These are phyloP conservation scores for Yarrowia keelungensis DNA, from an alignment of 805 yeast genomes.

Conservation along the genomic window DNA sequence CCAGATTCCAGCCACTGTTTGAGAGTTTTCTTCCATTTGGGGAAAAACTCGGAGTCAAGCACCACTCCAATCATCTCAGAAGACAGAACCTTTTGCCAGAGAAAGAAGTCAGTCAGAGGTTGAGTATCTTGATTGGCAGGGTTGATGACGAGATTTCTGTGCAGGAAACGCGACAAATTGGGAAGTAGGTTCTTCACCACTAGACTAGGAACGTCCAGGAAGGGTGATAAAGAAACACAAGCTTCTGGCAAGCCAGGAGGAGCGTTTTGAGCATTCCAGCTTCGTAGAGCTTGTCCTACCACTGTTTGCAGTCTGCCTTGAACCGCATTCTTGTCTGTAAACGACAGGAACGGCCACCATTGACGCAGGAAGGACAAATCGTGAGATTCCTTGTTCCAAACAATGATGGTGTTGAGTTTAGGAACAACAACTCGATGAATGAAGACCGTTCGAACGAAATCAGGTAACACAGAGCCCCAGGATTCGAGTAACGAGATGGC, in stretches of 20 bases:
- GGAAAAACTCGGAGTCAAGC: conserved; percentile 52
- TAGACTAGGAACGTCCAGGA: conserved; percentile 25
- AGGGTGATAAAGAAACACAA: not conserved
- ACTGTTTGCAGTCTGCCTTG: conserved; percentile 4
- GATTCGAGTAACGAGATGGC: conserved; percentile 53
- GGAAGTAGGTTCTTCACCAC: conserved; percentile 41
- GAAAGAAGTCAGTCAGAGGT: conserved; percentile 43
- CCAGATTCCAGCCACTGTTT: conserved; percentile 46
- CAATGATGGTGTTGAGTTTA: conserved; percentile 50
- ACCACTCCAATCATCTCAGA: conserved; percentile 44
- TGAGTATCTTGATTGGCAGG: conserved; percentile 46
- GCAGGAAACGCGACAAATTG: conserved; percentile 41
- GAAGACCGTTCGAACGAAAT: conserved; percentile 47
- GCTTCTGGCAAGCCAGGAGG: conserved; percentile 23
- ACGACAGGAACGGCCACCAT: conserved; percentile 31
- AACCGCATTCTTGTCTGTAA: conserved; percentile 3
- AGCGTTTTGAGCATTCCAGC: conserved; percentile 26
- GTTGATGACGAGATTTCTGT: conserved; percentile 44
- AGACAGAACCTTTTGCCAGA: conserved; percentile 46
- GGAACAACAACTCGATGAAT: conserved; percentile 51
- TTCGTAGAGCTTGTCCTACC: conserved; percentile 28
- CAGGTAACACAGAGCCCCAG: conserved; percentile 54
- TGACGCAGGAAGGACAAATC: conserved; percentile 24
- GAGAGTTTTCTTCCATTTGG: conserved; percentile 51
- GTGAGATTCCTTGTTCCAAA: conserved; percentile 51